phyloP scores from a whole-genome alignment of 805 yeast genomes.

The Kodamaea fukazawae region DNA sequence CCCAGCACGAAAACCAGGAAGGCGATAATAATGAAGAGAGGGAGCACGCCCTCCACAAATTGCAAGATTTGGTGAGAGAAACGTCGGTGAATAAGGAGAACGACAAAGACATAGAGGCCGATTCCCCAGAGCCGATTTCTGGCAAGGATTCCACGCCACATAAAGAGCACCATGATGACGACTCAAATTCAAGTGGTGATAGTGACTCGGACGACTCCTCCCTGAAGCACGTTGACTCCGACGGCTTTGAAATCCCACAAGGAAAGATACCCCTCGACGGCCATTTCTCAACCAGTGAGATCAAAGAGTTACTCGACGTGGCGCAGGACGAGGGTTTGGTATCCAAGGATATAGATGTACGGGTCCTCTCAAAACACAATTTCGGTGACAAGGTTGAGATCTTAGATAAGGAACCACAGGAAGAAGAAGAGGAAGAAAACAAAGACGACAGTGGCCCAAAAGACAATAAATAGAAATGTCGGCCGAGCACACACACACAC shows the following conservation, averaged over 20 bases:
- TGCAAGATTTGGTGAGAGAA: constrained; percentile 24
- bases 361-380: constrained; percentile 22
- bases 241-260: constrained; percentile 36
- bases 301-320: constrained; percentile 27
- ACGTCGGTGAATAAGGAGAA: not conserved
- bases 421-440: not conserved
- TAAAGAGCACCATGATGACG: no score
- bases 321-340: constrained; percentile 33
- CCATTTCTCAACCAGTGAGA: constrained; percentile 36
- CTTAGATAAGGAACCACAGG: constrained; percentile 4
- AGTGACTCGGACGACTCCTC: constrained; percentile 1
- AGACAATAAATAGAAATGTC: no score
- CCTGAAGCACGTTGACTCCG: constrained; percentile 18
- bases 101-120: no score
- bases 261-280: constrained; percentile 42
- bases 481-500: no score
- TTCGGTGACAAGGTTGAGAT: constrained; percentile 32
- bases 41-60: constrained; percentile 22
- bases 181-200: not conserved
- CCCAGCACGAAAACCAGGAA: constrained; percentile 20
- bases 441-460: not conserved
- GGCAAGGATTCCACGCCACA: no score
- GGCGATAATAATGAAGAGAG: constrained; percentile 1
- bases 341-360: constrained; percentile 23
- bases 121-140: no score